These are phyloP conservation scores for Mycena rosella DNA, from an alignment of 768 basidiomycete species.

Conservation along the genomic window DNA sequence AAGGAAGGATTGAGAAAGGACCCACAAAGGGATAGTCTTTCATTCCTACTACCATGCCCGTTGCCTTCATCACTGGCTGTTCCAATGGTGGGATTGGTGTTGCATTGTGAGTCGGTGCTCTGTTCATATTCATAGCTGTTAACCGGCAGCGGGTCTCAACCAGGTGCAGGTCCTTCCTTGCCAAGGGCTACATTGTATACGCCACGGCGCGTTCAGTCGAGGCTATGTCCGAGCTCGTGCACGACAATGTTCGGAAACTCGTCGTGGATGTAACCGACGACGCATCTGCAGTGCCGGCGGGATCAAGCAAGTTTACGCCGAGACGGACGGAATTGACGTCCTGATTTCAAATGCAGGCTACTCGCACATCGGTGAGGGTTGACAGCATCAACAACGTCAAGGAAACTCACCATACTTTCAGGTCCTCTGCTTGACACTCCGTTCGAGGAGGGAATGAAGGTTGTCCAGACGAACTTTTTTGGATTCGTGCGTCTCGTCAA, in stretches of 20 bases:
- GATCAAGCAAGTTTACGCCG: slow-evolving; percentile 56
- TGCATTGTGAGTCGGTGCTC: slow-evolving; percentile 50
- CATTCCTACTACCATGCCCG: slow-evolving; percentile 18
- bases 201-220: slow-evolving; percentile 63
- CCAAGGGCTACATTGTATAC: slow-evolving; percentile 62
- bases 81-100: slow-evolving; percentile 65
- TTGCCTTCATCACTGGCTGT: slow-evolving; percentile 65
- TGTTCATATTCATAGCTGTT: no score
- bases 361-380: slow-evolving; percentile 46
- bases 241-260: slow-evolving; percentile 50
- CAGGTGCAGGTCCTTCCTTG: slow-evolving; percentile 60
- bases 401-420: not conserved
- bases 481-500: slow-evolving; percentile 44
- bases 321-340: slow-evolving; percentile 61
- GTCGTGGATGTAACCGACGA: slow-evolving; percentile 61
- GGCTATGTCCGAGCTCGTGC: slow-evolving; percentile 57
- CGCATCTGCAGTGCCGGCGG: slow-evolving; percentile 50
- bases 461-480: slow-evolving; percentile 47
- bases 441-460: slow-evolving; percentile 37
- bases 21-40: no score
- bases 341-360: slow-evolving; percentile 68
- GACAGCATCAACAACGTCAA: not conserved
- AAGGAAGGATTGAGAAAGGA: no score
- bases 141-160: no score
- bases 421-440: slow-evolving; percentile 45